Evolutionary conservation across 2,329 filamentous ascomycete genomes (phyloP).

Genomic region (Lachnellula occidentalis): DNA sequence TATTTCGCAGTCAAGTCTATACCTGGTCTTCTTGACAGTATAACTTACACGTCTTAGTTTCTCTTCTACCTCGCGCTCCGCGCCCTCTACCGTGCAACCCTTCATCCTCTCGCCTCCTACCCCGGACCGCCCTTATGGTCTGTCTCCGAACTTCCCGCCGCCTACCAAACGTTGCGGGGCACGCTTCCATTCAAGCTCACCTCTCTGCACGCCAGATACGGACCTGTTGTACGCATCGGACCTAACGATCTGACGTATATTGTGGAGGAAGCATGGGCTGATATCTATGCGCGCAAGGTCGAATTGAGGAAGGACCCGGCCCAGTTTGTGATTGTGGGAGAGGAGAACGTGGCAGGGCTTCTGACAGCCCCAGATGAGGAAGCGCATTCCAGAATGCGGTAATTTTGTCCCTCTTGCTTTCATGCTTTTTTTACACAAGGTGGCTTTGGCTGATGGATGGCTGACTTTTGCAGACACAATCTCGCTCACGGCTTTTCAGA

Average conservation of each 20-base stretch:
- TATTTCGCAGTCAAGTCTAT: too few species aligned
- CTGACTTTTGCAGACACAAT: constrained; percentile 12
- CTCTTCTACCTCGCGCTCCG: background rate
- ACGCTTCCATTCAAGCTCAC: constrained; percentile 36
- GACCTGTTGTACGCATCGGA: constrained; percentile 40
- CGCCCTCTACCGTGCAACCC: constrained; percentile 11
- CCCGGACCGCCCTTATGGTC: constrained; percentile 28
- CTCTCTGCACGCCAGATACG: constrained; percentile 37
- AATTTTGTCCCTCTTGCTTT: too few species aligned
- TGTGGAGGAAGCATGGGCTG: constrained; percentile 25
- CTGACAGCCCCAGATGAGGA: constrained; percentile 6
- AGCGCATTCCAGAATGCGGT: background rate
- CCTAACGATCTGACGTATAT: constrained; percentile 36
- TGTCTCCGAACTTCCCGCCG: constrained; percentile 6
- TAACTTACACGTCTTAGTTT: background rate
- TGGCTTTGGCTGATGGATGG: background rate
- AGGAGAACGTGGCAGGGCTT: background rate
- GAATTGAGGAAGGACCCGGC: background rate
- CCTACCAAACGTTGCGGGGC: constrained; percentile 19
- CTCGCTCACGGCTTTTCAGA: constrained; percentile 30
- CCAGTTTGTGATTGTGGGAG: background rate
- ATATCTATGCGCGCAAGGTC: constrained; percentile 13
- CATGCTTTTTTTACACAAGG: background rate
- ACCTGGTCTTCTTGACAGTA: too few species aligned
- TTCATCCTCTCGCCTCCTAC: constrained; percentile 31